These are phyloP conservation scores for Pichia eremophila DNA, from an alignment of 805 yeast genomes.

Conservation along the genomic window DNA sequence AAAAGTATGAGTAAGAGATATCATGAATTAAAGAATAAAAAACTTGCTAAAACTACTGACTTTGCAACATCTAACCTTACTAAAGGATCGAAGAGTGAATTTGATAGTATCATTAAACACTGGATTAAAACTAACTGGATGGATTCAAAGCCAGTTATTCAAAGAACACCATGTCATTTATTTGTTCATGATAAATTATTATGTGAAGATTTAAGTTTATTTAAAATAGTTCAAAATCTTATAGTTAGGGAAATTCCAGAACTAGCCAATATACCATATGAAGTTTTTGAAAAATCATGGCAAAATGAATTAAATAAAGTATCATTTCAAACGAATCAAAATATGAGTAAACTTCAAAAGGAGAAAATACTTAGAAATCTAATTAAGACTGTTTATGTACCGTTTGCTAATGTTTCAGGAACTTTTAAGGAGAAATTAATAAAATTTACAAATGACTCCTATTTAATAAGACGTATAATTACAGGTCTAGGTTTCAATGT, in stretches of 20 bases:
- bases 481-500: constrained; percentile 3
- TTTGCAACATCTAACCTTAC: constrained; percentile 3
- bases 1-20: constrained; percentile 3
- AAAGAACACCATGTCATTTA: constrained; percentile 15
- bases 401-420: constrained; percentile 8
- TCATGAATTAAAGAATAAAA: background rate
- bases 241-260: constrained; percentile 6
- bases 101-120: constrained; percentile 17
- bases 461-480: constrained; percentile 6
- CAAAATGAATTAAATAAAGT: constrained; percentile 10
- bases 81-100: constrained; percentile 11
- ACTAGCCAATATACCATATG: background rate
- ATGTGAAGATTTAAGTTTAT: constrained; percentile 12
- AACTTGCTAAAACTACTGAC: background rate
- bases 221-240: constrained; percentile 11
- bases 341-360: background rate
- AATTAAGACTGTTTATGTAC: constrained; percentile 14
- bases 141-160: constrained; percentile 9
- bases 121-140: constrained; percentile 19
- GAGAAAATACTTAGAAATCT: constrained; percentile 12
- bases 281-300: constrained; percentile 10
- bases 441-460: constrained; percentile 4
- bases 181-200: constrained; percentile 21
- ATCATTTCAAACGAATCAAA: background rate
- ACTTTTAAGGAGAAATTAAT: constrained; percentile 3